Evolutionary conservation across 225 moss, liverwort and hornwort species (phyloP), one percentile per base, ranked within the genome.

Genomic region (Sphagnum tenellum): DNA sequence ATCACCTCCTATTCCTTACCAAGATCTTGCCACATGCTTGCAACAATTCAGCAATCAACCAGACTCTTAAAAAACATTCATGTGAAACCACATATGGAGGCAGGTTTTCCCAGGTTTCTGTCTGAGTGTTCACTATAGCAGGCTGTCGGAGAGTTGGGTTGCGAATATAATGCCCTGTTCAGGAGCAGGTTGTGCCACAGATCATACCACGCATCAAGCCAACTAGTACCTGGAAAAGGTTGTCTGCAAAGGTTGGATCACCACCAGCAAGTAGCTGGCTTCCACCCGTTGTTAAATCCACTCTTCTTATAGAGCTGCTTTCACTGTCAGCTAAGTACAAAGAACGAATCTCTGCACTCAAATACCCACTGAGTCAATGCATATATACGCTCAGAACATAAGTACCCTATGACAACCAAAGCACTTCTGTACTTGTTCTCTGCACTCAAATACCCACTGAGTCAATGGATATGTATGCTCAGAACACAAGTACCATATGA

Each of bases 321-420:
- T 96, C 95, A 59, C 95, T 96, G 56, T 96, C 95, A 55, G 95
- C 95, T 7, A 96, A 55, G 67, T 81, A 87, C 69, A 96, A 78
- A 59, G 79, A 82, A 60, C 80, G 79, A 12, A 75, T 46, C 67
- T 90, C 90, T 94, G 80, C 52, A 50, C 60, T 49, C 51, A 63
- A 3, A 49, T 11, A 29, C 0, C 46, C 46, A 44, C 5, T 53
- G 69, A 66, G 45, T 60, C 4, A 45, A 47, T 53, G 11, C n/a
- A 3, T 3, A 66, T 14, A 45, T 48, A 7, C 10, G 52, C 51
- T 10, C 7, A n/a, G 10, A 11, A 56, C 11, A 54, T 1, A 29
- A 29, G 29, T 29, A 29, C 29, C 29, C 29, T 29, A 29, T 29
- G 29, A 29, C 29, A 29, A 29, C 29, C 29, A 29, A 29, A 29